Conservation (phyloP, 805 yeast species). For the Nakazawaea pomicola region DNA sequence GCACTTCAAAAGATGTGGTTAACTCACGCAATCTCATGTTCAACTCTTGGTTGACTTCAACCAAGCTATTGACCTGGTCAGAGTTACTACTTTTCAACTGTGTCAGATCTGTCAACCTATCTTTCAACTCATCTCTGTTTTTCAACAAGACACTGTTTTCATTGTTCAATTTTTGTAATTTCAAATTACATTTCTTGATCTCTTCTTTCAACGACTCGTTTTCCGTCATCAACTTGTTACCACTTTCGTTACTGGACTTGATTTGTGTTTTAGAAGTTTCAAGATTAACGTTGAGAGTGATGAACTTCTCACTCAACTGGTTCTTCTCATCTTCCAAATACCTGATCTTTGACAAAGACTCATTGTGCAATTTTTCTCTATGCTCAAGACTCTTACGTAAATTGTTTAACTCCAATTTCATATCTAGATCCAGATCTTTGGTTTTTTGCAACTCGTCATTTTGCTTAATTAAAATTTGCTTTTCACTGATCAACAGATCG, state of each 20-base stretch:
- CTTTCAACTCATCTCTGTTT: constrained; percentile 34
- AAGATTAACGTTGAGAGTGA: constrained; percentile 35
- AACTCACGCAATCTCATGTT: constrained; percentile 64
- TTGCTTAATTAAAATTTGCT: constrained; percentile 26
- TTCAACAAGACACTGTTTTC: constrained; percentile 36
- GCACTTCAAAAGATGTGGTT: constrained; percentile 50
- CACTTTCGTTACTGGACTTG: constrained; percentile 31
- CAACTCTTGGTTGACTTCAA: constrained; percentile 70
- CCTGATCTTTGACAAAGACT: constrained; percentile 30
- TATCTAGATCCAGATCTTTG: constrained; percentile 35
- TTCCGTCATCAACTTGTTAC: constrained; percentile 34
- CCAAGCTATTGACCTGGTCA: constrained; percentile 43
- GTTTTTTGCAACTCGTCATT: constrained; percentile 34
- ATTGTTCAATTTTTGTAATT: constrained; percentile 34
- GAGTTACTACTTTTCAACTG: constrained; percentile 21
- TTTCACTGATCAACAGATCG: constrained; percentile 24
- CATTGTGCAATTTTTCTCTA: constrained; percentile 37
- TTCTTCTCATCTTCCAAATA: constrained; percentile 34
- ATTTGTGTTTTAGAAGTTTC: constrained; percentile 34
- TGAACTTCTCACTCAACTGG: constrained; percentile 31
- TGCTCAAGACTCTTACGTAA: constrained; percentile 38
- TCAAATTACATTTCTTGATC: constrained; percentile 29
- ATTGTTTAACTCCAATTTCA: constrained; percentile 45
- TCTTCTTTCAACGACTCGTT: constrained; percentile 34
- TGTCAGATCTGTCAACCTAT: constrained; percentile 32